Evolutionary conservation across 1,284 basidiomycete genomes (phyloP).

Genomic region (Tremellales sp.): DNA sequence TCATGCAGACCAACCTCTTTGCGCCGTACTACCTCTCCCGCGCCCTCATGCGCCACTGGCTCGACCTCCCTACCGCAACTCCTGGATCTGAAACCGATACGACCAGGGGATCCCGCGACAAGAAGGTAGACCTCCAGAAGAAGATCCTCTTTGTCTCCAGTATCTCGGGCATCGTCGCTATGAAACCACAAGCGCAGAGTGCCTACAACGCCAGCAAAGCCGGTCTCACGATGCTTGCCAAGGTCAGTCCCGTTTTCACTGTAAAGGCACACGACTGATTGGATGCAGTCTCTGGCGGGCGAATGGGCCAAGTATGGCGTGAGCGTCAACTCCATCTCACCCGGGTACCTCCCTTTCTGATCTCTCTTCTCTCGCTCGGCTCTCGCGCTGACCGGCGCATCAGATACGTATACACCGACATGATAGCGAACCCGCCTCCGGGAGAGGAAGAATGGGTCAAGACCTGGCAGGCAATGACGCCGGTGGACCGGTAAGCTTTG

Average conservation of each 20-base stretch:
- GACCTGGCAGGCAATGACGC: conserved; percentile 41
- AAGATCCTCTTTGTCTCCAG: conserved; percentile 47
- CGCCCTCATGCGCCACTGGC: conserved; percentile 39
- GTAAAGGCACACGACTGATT: background rate
- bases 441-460: conserved; percentile 21
- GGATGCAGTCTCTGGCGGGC: conserved; percentile 36
- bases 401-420: conserved; percentile 48
- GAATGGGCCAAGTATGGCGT: conserved; percentile 48
- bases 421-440: conserved; percentile 39
- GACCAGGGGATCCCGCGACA: conserved; percentile 2
- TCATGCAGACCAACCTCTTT: conserved; percentile 44
- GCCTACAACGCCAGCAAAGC: conserved; percentile 49
- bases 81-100: background rate
- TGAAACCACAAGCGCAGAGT: conserved; percentile 45
- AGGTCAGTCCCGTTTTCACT: conserved; percentile 18
- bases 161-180: conserved; percentile 45
- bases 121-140: conserved; percentile 33
- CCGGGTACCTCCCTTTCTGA: conserved; percentile 20
- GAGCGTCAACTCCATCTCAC: conserved; percentile 45
- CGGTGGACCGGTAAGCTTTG: conserved; percentile 29
- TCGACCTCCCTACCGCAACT: conserved; percentile 24
- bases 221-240: conserved; percentile 43
- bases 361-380: background rate
- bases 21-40: conserved; percentile 43
- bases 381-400: background rate